These are phyloP conservation scores for Posidonia oceanica DNA, from an alignment of 116 monocot species.

Conservation along the genomic window DNA sequence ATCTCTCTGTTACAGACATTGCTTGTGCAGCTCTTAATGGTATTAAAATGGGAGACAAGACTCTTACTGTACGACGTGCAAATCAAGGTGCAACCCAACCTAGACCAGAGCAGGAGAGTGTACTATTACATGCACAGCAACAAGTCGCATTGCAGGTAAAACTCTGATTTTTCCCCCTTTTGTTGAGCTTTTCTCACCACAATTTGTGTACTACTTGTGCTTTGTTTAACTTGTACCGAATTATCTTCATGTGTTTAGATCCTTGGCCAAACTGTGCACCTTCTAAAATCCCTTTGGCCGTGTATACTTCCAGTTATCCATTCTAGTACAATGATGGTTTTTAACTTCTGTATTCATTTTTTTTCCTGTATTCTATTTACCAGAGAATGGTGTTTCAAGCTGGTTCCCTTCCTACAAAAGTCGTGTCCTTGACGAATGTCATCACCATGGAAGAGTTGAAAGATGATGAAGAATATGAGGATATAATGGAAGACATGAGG, in stretches of 20 bases:
- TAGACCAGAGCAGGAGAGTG: conserved; percentile 70
- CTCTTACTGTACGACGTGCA: conserved; percentile 75
- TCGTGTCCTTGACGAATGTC: conserved; percentile 46
- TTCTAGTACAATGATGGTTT: no score
- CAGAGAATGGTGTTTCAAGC: conserved; percentile 41
- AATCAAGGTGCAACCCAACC: conserved; percentile 63
- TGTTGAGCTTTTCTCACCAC: no score
- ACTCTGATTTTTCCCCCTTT: neutral
- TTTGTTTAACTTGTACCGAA: no score
- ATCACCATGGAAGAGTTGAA: conserved; percentile 32
- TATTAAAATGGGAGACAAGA: conserved; percentile 89
- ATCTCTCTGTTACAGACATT: conserved; percentile 71
- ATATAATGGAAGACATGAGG: conserved; percentile 81
- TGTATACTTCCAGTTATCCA: no score
- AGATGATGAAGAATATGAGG: conserved; percentile 49
- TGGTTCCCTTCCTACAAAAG: conserved; percentile 39
- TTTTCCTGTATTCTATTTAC: neutral
- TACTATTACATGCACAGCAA: conserved; percentile 70
- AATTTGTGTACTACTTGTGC: neutral
- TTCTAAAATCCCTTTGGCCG: no score
- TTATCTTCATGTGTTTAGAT: no score
- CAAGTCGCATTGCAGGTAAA: conserved; percentile 73
- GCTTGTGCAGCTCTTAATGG: conserved; percentile 96
- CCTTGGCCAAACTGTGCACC: no score
- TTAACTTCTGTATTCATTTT: neutral